Conservation (phyloP, 2,329 filamentous ascomycete species). For the Aspergillus ochraceoroseus region DNA sequence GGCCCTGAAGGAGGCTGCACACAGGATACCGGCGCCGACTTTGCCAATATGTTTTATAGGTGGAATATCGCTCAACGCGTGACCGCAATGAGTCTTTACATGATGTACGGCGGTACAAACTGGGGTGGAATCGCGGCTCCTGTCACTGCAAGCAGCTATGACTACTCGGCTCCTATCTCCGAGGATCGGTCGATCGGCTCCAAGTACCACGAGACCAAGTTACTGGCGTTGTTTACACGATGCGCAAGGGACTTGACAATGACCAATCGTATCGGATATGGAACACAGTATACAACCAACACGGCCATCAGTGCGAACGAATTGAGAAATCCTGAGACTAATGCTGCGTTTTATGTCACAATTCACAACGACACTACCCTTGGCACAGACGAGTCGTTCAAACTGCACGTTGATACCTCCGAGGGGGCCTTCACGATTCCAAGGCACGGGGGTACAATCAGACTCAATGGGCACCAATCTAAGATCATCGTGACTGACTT, state of each 20-base stretch:
- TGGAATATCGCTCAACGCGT: conserved; percentile 58
- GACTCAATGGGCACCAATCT: conserved; percentile 57
- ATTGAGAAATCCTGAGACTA: conserved; percentile 55
- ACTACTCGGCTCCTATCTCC: conserved; percentile 59
- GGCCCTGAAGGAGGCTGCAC: conserved; percentile 55
- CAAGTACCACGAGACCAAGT: conserved; percentile 61
- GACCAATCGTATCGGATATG: conserved; percentile 49
- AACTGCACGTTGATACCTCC: conserved; percentile 54
- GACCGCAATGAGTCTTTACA: conserved; percentile 59
- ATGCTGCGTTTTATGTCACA: conserved; percentile 56
- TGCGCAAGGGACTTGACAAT: conserved; percentile 54
- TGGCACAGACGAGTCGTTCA: conserved; percentile 50
- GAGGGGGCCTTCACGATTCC: conserved; percentile 53
- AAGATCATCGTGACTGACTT: conserved; percentile 61
- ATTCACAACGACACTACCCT: conserved; percentile 53
- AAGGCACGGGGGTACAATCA: conserved; percentile 46
- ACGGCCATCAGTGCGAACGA: conserved; percentile 51
- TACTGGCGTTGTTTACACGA: conserved; percentile 56
- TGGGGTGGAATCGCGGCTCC: conserved; percentile 58
- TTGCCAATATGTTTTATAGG: conserved; percentile 61
- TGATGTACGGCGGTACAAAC: conserved; percentile 61
- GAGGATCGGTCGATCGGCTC: conserved; percentile 54
- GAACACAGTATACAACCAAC: conserved; percentile 51
- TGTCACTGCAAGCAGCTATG: conserved; percentile 57
- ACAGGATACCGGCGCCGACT: conserved; percentile 53